Conservation (phyloP, 768 basidiomycete genomes). For the Leccinum rimulosum region DNA sequence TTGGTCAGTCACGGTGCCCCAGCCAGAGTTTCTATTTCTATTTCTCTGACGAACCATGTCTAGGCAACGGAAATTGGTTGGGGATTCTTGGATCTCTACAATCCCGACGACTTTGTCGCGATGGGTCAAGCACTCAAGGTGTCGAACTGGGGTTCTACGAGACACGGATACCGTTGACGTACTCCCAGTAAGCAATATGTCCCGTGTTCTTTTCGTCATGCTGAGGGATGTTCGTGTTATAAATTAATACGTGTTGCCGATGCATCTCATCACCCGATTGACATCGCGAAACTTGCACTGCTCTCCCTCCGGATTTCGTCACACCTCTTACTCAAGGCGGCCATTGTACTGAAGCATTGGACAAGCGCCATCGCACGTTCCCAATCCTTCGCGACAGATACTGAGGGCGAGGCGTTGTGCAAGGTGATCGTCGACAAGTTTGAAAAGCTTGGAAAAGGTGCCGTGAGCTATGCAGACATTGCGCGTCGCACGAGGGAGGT, state of each 20-base stretch:
- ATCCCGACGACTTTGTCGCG: constrained; percentile 86
- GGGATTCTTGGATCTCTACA: constrained; percentile 88
- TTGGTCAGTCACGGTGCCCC: constrained; percentile 34
- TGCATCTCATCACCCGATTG: constrained; percentile 77
- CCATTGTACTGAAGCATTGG: constrained; percentile 92
- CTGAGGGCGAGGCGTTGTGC: constrained; percentile 51
- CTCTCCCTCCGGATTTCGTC: constrained; percentile 81
- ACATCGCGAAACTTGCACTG: constrained; percentile 81
- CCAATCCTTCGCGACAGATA: constrained; percentile 55
- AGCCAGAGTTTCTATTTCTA: too few species aligned
- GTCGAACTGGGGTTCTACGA: constrained; percentile 90
- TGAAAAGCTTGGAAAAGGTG: constrained; percentile 68
- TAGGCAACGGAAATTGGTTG: constrained; percentile 97
- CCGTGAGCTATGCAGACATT: constrained; percentile 93
- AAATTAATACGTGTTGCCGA: constrained; percentile 77
- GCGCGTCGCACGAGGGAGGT: constrained; percentile 92
- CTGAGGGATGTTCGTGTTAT: constrained; percentile 38
- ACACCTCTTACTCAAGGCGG: constrained; percentile 79
- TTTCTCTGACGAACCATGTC: not conserved
- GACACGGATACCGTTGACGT: constrained; percentile 90
- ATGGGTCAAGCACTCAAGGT: constrained; percentile 95
- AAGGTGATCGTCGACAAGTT: constrained; percentile 88
- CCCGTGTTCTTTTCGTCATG: not conserved
- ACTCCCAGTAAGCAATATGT: constrained; percentile 66
- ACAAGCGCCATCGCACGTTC: constrained; percentile 83